phyloP scores from a whole-genome alignment of 177 flowering plant genomes.

The Vitis hybrid region DNA sequence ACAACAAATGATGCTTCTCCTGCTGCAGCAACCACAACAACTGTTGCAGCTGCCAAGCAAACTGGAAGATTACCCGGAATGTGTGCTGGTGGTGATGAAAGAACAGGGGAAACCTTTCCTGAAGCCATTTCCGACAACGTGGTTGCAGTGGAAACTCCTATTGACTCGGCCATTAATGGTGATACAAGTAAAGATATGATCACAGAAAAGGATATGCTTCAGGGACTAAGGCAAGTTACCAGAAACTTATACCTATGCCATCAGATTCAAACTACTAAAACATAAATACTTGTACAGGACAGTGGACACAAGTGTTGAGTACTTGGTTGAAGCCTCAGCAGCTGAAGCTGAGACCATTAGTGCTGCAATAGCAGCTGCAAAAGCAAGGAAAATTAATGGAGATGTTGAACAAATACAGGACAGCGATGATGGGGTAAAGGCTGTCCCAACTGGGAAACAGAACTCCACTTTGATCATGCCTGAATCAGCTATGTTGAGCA shows the following conservation, averaged over 20 bases:
- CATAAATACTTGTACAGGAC: constrained; percentile 46
- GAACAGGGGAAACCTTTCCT: constrained; percentile 48
- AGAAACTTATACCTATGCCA: too few species aligned
- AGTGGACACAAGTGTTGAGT: constrained; percentile 86
- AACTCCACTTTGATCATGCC: constrained; percentile 56
- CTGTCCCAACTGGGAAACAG: constrained; percentile 86
- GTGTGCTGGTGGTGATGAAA: constrained; percentile 71
- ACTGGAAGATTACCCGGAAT: constrained; percentile 57
- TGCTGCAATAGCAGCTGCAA: constrained; percentile 95
- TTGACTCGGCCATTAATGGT: constrained; percentile 93
- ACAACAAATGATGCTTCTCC: constrained; percentile 93
- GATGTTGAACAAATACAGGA: constrained; percentile 78
- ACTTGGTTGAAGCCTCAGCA: constrained; percentile 94
- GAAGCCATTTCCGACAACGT: constrained; percentile 77
- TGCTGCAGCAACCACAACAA: constrained; percentile 77
- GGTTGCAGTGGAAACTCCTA: constrained; percentile 87
- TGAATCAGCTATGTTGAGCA: constrained; percentile 58
- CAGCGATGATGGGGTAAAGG: constrained; percentile 87
- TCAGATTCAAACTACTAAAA: too few species aligned
- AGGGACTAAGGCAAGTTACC: constrained; percentile 60
- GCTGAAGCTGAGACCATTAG: constrained; percentile 98
- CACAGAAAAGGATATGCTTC: constrained; percentile 89
- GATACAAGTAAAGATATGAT: constrained; percentile 93
- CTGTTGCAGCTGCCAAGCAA: constrained; percentile 69
- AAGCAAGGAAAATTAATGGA: constrained; percentile 93